Conservation (phyloP, 2,329 filamentous ascomycete species). For the Dactylellina drechsleri region DNA sequence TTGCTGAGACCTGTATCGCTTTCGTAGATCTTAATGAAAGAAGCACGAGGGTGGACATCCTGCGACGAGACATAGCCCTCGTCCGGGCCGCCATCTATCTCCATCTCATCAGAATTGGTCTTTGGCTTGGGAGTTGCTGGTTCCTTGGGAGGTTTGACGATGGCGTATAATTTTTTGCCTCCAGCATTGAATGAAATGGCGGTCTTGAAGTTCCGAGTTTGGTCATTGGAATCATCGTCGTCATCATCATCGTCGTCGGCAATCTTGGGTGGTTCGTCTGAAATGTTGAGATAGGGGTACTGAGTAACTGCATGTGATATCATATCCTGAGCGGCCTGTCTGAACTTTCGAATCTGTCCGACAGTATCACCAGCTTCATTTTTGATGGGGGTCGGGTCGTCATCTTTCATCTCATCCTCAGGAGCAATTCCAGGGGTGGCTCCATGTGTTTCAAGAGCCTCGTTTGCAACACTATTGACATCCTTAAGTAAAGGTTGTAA, state of each 20-base stretch:
- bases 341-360: conserved; percentile 35
- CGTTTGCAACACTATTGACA: conserved; percentile 31
- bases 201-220: background rate
- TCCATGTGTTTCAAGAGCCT: conserved; percentile 29
- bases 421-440: conserved; percentile 16
- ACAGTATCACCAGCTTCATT: conserved; percentile 12
- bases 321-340: conserved; percentile 22
- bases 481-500: conserved; percentile 25
- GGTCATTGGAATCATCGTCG: background rate
- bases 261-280: conserved; percentile 22
- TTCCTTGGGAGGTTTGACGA: background rate
- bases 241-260: conserved; percentile 7
- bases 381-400: conserved; percentile 22
- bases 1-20: background rate
- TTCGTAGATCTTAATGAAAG: conserved; percentile 14
- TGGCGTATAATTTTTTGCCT: conserved; percentile 26
- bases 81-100: conserved; percentile 24
- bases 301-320: conserved; percentile 28
- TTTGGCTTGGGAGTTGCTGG: background rate
- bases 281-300: conserved; percentile 37
- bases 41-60: conserved; percentile 19
- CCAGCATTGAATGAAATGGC: conserved; percentile 6
- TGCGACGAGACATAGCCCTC: background rate
- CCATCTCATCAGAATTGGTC: conserved; percentile 29
- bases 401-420: conserved; percentile 47